Evolutionary conservation across 805 yeast genomes (phyloP), one percentile per base, ranked within the genome.

Genomic region (Zygosaccharomyces gambellarensis): DNA sequence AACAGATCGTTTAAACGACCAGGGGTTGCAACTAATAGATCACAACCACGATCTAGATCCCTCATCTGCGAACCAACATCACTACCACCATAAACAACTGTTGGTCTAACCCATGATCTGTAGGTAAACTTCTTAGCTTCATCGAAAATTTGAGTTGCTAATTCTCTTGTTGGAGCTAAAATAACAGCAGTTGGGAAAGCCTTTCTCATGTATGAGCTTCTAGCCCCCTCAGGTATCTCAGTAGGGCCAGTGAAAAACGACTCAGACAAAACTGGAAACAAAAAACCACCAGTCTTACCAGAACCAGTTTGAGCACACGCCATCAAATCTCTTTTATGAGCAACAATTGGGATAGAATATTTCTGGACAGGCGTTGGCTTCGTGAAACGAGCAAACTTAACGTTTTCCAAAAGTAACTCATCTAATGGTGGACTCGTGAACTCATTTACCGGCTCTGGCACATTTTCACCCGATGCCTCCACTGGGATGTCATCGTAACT

Each of bases 231-330:
- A 46, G 81, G 77, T 39, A 71, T 65, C 51, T 80, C 76, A 51
- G 87, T 78, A 49, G 99, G 99, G 47, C 99, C 99, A 62, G 77
- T 80, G 70, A 80, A 75, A 75, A 85, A 94, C 53, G 95, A 87
- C 75, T 90, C 90, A 43, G 96, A 86, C 62, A 94, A 79, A 48
- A 94, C 96, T 56, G 99, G 99, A 87, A 94, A 94, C 69, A 94
- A 77, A 80, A 94, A 94, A 59, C 99, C 99, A 80, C 98, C 99
- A 68, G 99, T 94, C 77, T 94, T 94, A 81, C 99, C 99, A 51
- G 98, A 90, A 85, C 96, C 96, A 60, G 96, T 88, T 77, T 89
- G 96, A 52, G 96, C 96, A 81, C 96, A 89, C 32, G 96, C 96
- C 96, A 88, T 89, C 73, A 88, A 79, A 73, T 88, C 96, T 73